phyloP scores from a whole-genome alignment of 2,329 filamentous ascomycete genomes.

The Colletotrichum tanaceti region DNA sequence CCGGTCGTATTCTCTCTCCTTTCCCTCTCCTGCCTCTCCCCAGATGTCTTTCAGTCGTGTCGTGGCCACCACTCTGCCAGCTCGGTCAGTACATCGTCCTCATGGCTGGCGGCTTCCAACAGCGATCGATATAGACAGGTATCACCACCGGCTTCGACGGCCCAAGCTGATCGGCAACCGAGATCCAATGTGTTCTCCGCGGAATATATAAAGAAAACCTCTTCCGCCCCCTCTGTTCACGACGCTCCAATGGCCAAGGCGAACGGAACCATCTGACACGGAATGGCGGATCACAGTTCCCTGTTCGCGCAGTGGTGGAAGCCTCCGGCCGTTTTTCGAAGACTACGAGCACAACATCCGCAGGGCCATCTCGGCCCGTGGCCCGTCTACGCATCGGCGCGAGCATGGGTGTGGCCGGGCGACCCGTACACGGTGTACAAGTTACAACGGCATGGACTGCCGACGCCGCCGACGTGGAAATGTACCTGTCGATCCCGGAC shows the following conservation, averaged over 20 bases:
- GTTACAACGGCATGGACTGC: conserved; percentile 15
- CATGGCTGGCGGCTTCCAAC: conserved; percentile 18
- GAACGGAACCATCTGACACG: too few species aligned
- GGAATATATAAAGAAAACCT: not conserved
- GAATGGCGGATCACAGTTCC: too few species aligned
- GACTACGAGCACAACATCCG: not conserved
- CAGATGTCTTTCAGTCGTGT: too few species aligned
- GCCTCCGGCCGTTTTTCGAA: not conserved
- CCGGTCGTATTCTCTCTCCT: too few species aligned
- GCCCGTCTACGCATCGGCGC: not conserved
- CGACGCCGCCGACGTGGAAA: conserved; percentile 1
- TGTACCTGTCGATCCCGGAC: conserved; percentile 1
- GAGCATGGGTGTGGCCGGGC: not conserved
- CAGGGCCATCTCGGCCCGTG: conserved; percentile 7
- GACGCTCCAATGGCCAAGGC: too few species aligned
- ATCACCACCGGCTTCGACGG: conserved; percentile 8
- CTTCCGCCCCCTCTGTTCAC: too few species aligned
- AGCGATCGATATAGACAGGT: conserved; percentile 9
- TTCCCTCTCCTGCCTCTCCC: too few species aligned
- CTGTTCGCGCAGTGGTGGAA: conserved; percentile 3
- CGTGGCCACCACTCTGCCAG: too few species aligned
- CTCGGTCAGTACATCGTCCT: not conserved
- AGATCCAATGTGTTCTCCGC: conserved; percentile 8
- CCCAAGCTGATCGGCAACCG: not conserved
- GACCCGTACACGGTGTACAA: not conserved